phyloP scores from a whole-genome alignment of 73 alveolate genomes.

The Chromera velia region DNA sequence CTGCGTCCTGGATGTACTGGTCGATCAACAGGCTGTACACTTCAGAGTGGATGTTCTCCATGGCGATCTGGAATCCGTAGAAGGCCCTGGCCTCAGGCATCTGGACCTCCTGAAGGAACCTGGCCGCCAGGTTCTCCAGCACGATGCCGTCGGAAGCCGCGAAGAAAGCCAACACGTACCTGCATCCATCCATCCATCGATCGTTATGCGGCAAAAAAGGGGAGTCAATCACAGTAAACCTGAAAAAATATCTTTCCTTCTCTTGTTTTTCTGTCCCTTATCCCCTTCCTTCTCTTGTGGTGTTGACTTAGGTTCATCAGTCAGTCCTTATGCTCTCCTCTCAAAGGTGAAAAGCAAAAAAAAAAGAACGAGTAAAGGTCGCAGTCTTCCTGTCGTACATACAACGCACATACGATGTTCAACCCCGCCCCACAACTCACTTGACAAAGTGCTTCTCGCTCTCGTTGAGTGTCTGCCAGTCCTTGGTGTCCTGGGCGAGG shows the following conservation, averaged over 20 bases:
- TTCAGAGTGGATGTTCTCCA: conserved; percentile 94
- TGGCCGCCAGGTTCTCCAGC: conserved; percentile 74
- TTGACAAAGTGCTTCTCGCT: conserved; percentile 66
- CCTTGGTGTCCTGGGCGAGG: conserved; percentile 66
- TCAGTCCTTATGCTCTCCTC: conserved; percentile 1
- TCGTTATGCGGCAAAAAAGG: conserved; percentile 21
- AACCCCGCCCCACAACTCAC: not conserved
- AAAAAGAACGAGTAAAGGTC: conserved; percentile 71
- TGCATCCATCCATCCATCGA: conserved; percentile 6
- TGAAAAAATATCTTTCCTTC: not conserved
- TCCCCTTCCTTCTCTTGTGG: not conserved
- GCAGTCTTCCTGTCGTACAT: conserved; percentile 45
- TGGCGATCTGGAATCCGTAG: conserved; percentile 90
- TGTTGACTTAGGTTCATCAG: not conserved
- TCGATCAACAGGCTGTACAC: conserved; percentile 83
- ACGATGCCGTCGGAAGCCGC: conserved; percentile 92
- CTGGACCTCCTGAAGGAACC: conserved; percentile 72
- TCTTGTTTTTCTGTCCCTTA: not conserved
- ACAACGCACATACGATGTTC: not conserved
- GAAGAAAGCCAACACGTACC: conserved; percentile 79
- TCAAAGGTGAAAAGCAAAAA: conserved; percentile 69
- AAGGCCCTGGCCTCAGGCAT: conserved; percentile 90
- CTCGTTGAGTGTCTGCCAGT: conserved; percentile 73
- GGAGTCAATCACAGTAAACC: conserved; percentile 36
- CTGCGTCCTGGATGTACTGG: conserved; percentile 49